phyloP scores from a whole-genome alignment of 108 stramenopile species.

The Epithemia pelagica region DNA sequence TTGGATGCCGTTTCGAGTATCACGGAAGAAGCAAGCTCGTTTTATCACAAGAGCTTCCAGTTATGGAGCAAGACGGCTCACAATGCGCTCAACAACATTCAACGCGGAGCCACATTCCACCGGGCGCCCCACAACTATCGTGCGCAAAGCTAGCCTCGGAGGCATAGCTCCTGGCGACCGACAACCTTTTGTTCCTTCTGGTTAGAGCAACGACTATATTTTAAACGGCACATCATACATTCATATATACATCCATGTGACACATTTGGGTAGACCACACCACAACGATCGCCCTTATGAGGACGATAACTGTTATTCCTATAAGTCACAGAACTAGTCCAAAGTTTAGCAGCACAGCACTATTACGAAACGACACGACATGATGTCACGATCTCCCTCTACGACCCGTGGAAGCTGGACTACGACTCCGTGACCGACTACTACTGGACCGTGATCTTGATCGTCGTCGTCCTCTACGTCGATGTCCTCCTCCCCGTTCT shows the following conservation, averaged over 20 bases:
- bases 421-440: constrained; percentile 7
- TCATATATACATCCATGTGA: no score
- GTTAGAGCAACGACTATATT: no score
- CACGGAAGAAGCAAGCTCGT: constrained; percentile 10
- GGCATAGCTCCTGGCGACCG: no score
- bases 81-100: constrained; percentile 1
- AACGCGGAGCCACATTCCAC: neutral
- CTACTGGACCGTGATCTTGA: neutral
- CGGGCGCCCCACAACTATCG: neutral
- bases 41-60: constrained; percentile 5
- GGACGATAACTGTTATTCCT: no score
- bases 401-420: neutral
- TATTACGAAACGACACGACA: no score
- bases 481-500: neutral
- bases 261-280: no score
- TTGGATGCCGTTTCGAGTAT: neutral
- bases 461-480: neutral
- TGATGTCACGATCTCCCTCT: neutral
- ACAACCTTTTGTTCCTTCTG: no score
- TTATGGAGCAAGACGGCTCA: constrained; percentile 1
- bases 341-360: no score
- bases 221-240: no score
- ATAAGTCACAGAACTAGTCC: no score
- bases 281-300: no score
- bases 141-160: no score